phyloP scores from a whole-genome alignment of 202 grass and related monocot species.

The Setaria viridis region DNA sequence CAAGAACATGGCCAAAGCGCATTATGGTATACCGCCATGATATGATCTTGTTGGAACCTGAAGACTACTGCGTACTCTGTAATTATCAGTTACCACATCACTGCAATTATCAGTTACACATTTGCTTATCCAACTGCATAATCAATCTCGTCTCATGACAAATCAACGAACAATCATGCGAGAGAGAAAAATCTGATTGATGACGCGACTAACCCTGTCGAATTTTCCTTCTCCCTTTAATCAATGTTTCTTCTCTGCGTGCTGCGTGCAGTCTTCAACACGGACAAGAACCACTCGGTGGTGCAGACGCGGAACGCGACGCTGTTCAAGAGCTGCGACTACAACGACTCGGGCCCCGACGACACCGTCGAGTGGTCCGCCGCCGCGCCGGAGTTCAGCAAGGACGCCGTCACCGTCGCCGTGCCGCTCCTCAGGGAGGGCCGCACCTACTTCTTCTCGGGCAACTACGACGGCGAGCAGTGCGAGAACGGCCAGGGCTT shows the following conservation, averaged over 20 bases:
- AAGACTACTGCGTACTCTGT: not conserved
- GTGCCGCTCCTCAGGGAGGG: conserved; percentile 93
- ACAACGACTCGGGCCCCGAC: conserved; percentile 65
- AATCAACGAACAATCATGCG: not conserved
- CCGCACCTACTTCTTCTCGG: conserved; percentile 79
- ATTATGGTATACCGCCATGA: too few relatives aligned
- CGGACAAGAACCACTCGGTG: conserved; percentile 95
- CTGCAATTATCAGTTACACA: not conserved
- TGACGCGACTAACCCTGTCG: too few relatives aligned
- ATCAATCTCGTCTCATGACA: not conserved
- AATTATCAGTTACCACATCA: not conserved
- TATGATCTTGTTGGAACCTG: not conserved
- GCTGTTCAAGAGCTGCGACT: conserved; percentile 83
- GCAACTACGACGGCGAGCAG: conserved; percentile 91
- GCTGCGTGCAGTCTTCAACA: conserved; percentile 76
- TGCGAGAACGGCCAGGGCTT: conserved; percentile 87
- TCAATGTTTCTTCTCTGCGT: too few relatives aligned
- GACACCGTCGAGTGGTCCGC: conserved; percentile 85
- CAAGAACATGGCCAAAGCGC: not conserved
- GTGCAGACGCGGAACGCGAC: conserved; percentile 87
- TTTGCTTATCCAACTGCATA: not conserved
- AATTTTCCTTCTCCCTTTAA: too few relatives aligned
- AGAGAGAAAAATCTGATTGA: too few relatives aligned
- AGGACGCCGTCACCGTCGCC: conserved; percentile 63
- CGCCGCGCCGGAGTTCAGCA: conserved; percentile 79